Conservation (phyloP, 805 yeast species). For the Maudiozyma serrabonitensis region DNA sequence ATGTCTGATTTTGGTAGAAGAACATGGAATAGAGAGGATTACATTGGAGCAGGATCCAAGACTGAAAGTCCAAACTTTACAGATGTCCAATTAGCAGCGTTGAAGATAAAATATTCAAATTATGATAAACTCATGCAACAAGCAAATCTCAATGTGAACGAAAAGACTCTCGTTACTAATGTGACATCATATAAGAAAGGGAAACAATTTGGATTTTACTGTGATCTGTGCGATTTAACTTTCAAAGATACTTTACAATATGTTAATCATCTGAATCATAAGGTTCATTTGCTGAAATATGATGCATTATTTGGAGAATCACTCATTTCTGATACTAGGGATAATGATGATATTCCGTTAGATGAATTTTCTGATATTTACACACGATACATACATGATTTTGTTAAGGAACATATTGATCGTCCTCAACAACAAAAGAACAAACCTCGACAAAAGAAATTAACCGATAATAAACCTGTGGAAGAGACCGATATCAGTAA, state of each 20-base stretch:
- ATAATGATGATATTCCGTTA: conserved; percentile 35
- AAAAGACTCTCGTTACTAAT: conserved; percentile 23
- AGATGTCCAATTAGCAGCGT: conserved; percentile 7
- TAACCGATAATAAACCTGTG: conserved; percentile 23
- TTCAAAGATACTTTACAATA: conserved; percentile 76
- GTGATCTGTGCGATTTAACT: conserved; percentile 70
- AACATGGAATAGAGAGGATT: conserved; percentile 65
- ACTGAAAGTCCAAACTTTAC: conserved; percentile 2
- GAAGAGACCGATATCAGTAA: conserved; percentile 16
- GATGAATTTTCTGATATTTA: conserved; percentile 39
- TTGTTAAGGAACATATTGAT: conserved; percentile 21
- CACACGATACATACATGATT: conserved; percentile 28
- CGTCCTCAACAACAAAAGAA: conserved; percentile 33
- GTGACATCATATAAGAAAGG: conserved; percentile 33
- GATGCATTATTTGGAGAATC: conserved; percentile 28
- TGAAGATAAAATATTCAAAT: conserved; percentile 18
- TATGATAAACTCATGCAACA: conserved; percentile 16
- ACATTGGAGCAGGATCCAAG: conserved; percentile 34
- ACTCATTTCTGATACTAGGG: conserved; percentile 22
- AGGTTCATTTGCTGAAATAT: conserved; percentile 47
- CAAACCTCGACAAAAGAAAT: neutral
- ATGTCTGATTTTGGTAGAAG: conserved; percentile 45
- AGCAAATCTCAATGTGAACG: conserved; percentile 26
- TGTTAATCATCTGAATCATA: conserved; percentile 75
- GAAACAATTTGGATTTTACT: conserved; percentile 71